phyloP scores from a whole-genome alignment of 2,329 filamentous ascomycete species.

The Lomentospora prolificans region DNA sequence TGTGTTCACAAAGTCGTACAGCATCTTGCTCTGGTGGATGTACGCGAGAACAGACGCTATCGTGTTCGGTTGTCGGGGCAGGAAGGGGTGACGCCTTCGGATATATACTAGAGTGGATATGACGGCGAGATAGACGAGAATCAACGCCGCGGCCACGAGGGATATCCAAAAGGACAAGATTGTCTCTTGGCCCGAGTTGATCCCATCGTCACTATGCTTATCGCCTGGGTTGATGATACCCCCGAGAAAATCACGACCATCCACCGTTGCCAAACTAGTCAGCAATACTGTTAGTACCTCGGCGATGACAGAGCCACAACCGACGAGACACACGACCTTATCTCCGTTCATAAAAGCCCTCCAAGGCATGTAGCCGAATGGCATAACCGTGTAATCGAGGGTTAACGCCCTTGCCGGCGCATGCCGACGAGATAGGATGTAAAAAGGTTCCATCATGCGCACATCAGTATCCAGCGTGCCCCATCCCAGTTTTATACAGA shows the following conservation, averaged over 20 bases:
- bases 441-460: conserved; percentile 67
- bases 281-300: conserved; percentile 65
- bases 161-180: conserved; percentile 56
- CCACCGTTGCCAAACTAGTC: conserved; percentile 54
- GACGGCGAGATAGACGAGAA: conserved; percentile 54
- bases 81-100: conserved; percentile 56
- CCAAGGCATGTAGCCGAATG: conserved; percentile 55
- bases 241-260: conserved; percentile 50
- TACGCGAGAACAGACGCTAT: conserved; percentile 68
- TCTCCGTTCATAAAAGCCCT: conserved; percentile 54
- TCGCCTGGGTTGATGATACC: conserved; percentile 15
- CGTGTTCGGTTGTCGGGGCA: conserved; percentile 69
- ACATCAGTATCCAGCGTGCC: conserved; percentile 58
- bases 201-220: conserved; percentile 11
- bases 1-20: conserved; percentile 64
- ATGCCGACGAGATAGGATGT: conserved; percentile 55
- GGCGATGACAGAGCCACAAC: conserved; percentile 60
- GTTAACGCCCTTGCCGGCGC: conserved; percentile 56
- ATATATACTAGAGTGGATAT: conserved; percentile 51
- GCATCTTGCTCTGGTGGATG: conserved; percentile 73
- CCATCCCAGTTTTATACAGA: conserved; percentile 60
- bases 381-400: conserved; percentile 63
- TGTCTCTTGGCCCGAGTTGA: conserved; percentile 50
- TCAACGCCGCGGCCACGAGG: conserved; percentile 49
- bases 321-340: conserved; percentile 56